Evolutionary conservation across 495 filamentous ascomycete species (phyloP), one percentile per base, ranked within the genome.

Genomic region (Xylona heveae): DNA sequence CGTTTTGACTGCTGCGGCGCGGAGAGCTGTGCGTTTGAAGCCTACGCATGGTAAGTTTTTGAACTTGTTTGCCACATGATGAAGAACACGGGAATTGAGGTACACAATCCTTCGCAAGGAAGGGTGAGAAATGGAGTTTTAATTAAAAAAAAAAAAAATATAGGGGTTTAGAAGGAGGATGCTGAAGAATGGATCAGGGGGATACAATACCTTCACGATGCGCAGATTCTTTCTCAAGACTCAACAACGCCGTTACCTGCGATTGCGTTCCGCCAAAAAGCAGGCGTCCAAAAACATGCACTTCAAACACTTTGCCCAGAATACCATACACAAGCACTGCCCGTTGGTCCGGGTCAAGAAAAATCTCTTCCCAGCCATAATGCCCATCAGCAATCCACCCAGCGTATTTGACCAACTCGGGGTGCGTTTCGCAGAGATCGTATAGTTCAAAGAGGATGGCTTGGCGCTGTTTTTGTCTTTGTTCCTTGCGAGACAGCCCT

Each of bases 301-400:
- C 32, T 23, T 44, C 38, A 7, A 43, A 21, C 33, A 35, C 32
- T 30, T 41, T 43, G 6, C 41, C 41, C 14, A 43, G 8, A 6
- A 43, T 35, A 2, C 29, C 18, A n/a, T 33, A 40, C 0, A 41
- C 41, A 9, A 43, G 34, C 25, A 12, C 18, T 6, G 38, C 19
- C 15, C 29, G 27, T 13, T 32, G n/a, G n/a, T n/a, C n/a, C n/a
- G n/a, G 28, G 3, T 27, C 17, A 4, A 25, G 24, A 15, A 43
- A 29, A 10, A 34, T 17, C 13, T 37, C 21, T 20, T 41, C 38
- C 41, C 41, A 43, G 3, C 18, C 22, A 4, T 41, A 7, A 19
- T 19, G 13, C 6, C 23, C 30, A 18, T 24, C 20, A 14, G 41
- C 29, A 10, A 37, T 37, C 13, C 27, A 39, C 19, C 38, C 37